Base-by-base conservation (phyloP, 192 early-diverging fungal genomes). In the Coemansia sp. region DNA sequence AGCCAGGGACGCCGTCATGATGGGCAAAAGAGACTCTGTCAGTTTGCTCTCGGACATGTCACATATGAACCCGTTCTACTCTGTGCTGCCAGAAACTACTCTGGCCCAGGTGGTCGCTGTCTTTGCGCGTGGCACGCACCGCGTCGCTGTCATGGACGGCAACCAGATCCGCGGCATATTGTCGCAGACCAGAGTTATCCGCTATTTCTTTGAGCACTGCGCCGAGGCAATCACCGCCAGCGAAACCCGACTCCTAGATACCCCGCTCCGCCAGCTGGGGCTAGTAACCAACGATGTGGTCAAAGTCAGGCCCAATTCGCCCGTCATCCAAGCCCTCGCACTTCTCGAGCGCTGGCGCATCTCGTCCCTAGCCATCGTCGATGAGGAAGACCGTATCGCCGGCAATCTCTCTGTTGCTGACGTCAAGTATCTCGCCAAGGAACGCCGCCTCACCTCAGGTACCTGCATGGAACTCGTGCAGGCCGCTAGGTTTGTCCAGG, bases 61-160 rank as follows among this genome's bases (percentile, higher is more conserved):
- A 4, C 85, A 88, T 29, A 86, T 88, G 61, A 92, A 95, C 64
- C 92, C 94, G 23, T 95, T 94, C 69, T 94, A 92, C 70, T 89
- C 89, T 19, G 90, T 94, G 12, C 58, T 91, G 50, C 85, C 86
- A n/a, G 91, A 93, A 64, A 89, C 94, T 23, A 89, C 88, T 0
- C 67, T 95, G 2, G 74, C 88, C 8, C 89, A 91, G 44, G 84
- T 91, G 21, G 89, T 90, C 2, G 86, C 87, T 41, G 86, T 92
- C 31, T 92, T 95, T 73, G 88, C 88, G 4, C 84, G 84, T 65
- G 90, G 91, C 29, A 89, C 89, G 23, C 94, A 95, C 68, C 87
- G 94, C 66, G 91, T 95, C 19, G 90, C 90, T 0, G 90, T 95
- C 2, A 85, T 92, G 84, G 75, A 89, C 64, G 74, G 78, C 17